These are phyloP conservation scores for Yamadazyma atlantica DNA, from an alignment of 1,139 yeast genomes.

Conservation along the genomic window DNA sequence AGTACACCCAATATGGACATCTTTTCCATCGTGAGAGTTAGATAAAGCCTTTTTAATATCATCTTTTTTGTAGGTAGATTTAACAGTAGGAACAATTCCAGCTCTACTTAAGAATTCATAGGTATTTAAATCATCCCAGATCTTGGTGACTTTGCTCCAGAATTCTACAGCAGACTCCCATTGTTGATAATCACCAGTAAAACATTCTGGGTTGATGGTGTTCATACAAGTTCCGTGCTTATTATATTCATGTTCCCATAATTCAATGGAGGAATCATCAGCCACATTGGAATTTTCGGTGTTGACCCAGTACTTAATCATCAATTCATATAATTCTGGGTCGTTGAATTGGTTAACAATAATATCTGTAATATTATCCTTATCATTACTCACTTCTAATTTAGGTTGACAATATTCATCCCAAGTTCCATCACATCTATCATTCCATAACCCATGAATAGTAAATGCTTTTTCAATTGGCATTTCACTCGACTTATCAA, in stretches of 20 bases:
- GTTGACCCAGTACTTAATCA: conserved; percentile 39
- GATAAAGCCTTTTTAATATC: conserved; percentile 34
- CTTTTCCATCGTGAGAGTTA: conserved; percentile 26
- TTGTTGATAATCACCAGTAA: conserved; percentile 28
- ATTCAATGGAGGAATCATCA: conserved; percentile 22
- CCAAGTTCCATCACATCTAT: conserved; percentile 37
- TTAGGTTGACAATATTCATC: conserved; percentile 31
- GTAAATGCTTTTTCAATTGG: conserved; percentile 29
- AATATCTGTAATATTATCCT: conserved; percentile 30
- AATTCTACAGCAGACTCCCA: conserved; percentile 35
- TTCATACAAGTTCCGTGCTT: conserved; percentile 49
- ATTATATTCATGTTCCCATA: conserved; percentile 46
- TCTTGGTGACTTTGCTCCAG: conserved; percentile 34
- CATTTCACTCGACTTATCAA: conserved; percentile 8
- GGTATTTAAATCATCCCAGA: conserved; percentile 36
- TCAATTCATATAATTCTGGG: conserved; percentile 27
- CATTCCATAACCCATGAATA: conserved; percentile 45
- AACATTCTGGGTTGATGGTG: conserved; percentile 38
- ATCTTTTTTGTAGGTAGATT: conserved; percentile 26
- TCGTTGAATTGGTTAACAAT: conserved; percentile 29
- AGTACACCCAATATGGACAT: conserved; percentile 37
- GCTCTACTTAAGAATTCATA: conserved; percentile 31
- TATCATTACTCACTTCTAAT: conserved; percentile 26
- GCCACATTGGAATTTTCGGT: conserved; percentile 34
- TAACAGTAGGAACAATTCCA: conserved; percentile 36